A percentile compares a stretch with the other conserved stretches of the same genome.
Conservation (phyloP, 164 flowering plant genomes). For the Umbilicus rupestris region DNA sequence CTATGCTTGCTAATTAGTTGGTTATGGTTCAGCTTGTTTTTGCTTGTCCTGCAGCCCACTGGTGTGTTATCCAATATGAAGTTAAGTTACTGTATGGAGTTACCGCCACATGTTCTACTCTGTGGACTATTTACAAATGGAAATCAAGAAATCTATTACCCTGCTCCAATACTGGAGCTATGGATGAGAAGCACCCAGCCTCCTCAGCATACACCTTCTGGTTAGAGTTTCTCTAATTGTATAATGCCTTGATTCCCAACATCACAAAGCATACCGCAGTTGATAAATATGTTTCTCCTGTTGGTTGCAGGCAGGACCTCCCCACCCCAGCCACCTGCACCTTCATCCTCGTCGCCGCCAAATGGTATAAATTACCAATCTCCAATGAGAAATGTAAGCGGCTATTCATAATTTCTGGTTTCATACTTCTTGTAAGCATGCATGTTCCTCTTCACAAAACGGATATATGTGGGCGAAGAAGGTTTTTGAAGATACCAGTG, state of each 20-base stretch:
- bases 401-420: not conserved
- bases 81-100: slow-evolving; percentile 42
- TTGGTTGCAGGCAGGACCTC: slow-evolving; percentile 35
- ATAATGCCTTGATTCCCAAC: not conserved
- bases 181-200: slow-evolving; percentile 41
- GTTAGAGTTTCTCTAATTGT: slow-evolving; percentile 24
- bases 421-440: not conserved
- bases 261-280: slow-evolving; percentile 2
- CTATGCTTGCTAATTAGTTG: not conserved
- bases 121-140: slow-evolving; percentile 24
- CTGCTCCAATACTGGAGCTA: slow-evolving; percentile 44
- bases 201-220: slow-evolving; percentile 45
- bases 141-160: slow-evolving; percentile 36
- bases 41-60: not conserved
- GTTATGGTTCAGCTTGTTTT: not conserved
- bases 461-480: slow-evolving; percentile 29
- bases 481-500: slow-evolving; percentile 40
- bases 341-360: slow-evolving; percentile 40
- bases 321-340: slow-evolving; percentile 40
- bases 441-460: slow-evolving; percentile 2
- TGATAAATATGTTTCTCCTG: not conserved
- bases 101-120: slow-evolving; percentile 52
- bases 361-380: slow-evolving; percentile 17
- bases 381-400: slow-evolving; percentile 35
- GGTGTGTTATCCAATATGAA: slow-evolving; percentile 21